Evolutionary conservation across 2,329 filamentous ascomycete genomes (phyloP).

Genomic region (Cryphonectria naterciae): DNA sequence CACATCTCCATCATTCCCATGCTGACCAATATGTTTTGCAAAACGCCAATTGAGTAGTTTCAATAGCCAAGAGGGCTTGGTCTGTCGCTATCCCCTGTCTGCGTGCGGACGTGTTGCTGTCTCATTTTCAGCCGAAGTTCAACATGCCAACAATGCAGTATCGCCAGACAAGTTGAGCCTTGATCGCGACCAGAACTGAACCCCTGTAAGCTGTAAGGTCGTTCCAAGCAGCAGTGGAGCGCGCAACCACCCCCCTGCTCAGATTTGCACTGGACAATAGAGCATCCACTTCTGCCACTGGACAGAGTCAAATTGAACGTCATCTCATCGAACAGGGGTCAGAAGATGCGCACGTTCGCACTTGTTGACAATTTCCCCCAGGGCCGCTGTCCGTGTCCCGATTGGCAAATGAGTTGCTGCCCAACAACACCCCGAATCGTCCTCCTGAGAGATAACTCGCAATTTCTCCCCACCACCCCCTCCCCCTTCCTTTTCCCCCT

Average conservation of each 20-base stretch:
- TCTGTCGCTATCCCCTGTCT: neutral
- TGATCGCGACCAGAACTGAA: constrained; percentile 19
- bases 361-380: neutral
- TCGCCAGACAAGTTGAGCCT: constrained; percentile 21
- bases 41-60: neutral
- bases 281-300: constrained; percentile 23
- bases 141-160: constrained; percentile 17
- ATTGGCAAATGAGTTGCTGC: neutral
- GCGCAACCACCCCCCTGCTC: constrained; percentile 16
- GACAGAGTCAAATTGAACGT: constrained; percentile 28
- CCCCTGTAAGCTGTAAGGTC: constrained; percentile 22
- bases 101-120: constrained; percentile 16
- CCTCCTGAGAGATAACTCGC: neutral
- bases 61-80: neutral
- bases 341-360: neutral
- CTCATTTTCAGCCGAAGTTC: constrained; percentile 26
- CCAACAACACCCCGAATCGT: neutral
- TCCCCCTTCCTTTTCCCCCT: neutral
- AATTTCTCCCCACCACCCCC: neutral
- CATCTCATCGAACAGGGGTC: constrained; percentile 27
- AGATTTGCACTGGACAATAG: constrained; percentile 9
- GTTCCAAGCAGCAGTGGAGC: constrained; percentile 13
- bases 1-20: neutral
- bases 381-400: constrained; percentile 7
- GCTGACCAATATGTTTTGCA: constrained; percentile 4